These are phyloP conservation scores for Clarireedia paspali DNA, from an alignment of 2,329 filamentous ascomycete genomes.

Conservation along the genomic window DNA sequence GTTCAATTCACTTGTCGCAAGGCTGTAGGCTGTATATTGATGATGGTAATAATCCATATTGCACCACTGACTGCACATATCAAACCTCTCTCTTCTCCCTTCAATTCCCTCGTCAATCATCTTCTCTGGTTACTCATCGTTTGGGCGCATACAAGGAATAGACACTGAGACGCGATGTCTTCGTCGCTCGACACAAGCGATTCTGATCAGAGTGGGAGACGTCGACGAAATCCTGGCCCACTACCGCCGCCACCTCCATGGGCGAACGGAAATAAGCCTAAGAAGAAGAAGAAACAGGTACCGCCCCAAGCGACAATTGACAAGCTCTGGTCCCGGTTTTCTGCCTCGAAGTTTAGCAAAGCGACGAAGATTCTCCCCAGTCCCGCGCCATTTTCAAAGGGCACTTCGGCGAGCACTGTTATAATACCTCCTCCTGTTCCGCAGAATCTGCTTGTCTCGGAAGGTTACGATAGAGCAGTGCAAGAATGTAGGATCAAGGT, in stretches of 20 bases:
- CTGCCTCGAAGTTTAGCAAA: constrained; percentile 55
- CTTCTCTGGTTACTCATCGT: too few relatives aligned
- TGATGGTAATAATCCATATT: not conserved
- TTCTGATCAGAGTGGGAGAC: constrained; percentile 13
- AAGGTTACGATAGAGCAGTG: constrained; percentile 65
- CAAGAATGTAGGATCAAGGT: constrained; percentile 60
- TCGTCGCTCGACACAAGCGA: constrained; percentile 16
- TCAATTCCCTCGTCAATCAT: too few relatives aligned
- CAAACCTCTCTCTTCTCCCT: too few relatives aligned
- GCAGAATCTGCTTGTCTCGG: constrained; percentile 49
- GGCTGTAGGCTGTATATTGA: constrained; percentile 2
- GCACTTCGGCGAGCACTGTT: constrained; percentile 5
- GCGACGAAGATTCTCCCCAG: constrained; percentile 59
- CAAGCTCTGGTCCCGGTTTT: constrained; percentile 56
- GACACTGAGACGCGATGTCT: constrained; percentile 10
- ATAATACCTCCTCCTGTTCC: constrained; percentile 32
- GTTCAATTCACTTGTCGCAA: not conserved
- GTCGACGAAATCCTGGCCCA: not conserved
- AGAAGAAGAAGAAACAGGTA: constrained; percentile 50
- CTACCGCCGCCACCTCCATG: constrained; percentile 10
- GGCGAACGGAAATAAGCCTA: constrained; percentile 15
- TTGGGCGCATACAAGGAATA: too few relatives aligned
- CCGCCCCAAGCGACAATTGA: constrained; percentile 60
- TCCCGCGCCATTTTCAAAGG: constrained; percentile 35
- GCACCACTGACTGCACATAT: not conserved